Evolutionary conservation across 2,329 filamentous ascomycete genomes (phyloP), one percentile per base, ranked within the genome.

Genomic region (Diaporthe eres): DNA sequence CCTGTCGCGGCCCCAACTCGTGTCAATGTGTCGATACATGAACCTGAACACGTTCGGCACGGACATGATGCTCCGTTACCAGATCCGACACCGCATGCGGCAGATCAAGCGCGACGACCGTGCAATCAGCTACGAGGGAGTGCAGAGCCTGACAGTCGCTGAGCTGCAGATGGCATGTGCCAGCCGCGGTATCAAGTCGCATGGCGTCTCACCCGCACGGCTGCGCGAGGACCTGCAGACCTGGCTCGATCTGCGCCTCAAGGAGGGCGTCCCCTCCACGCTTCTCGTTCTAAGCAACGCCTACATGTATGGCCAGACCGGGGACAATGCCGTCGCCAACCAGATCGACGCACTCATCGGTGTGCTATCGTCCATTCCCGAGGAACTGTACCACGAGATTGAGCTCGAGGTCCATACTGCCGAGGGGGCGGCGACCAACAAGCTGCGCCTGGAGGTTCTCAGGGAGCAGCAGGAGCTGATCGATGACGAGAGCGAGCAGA

Each of bases 401-500:
- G 97, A 98, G 86, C 93, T 99, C 44, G 97, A 99, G 87, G 95
- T 99, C 13, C 95, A 98, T 89, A 98, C 93, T 77, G 96, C 96
- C 67, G 97, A 99, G 86, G 97, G 97, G 77, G 96, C 96, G 15
- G 97, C 97, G 34, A 99, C 97, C 79, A 99, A 99, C 91, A 98
- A 97, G 90, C 97, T 98, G 89, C 94, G 97, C 84, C 93, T 99
- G 57, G 97, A 99, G 88, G 97, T 99, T 22, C 90, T 99, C 83
- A 97, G 95, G 90, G 97, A 99, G 88, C 97, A 99, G 88, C 94
- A 99, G 85, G 97, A 98, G 84, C 92, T 99, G 78, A 99, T 99
- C 75, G 93, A 98, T 78, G 97, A 99, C 83, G 97, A 99, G 88
- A 97, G 96, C 78, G 91, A 97, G 87, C 96, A 99, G 87, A 94